Evolutionary conservation across 2,329 filamentous ascomycete genomes (phyloP).

Genomic region (Zalaria sp.): DNA sequence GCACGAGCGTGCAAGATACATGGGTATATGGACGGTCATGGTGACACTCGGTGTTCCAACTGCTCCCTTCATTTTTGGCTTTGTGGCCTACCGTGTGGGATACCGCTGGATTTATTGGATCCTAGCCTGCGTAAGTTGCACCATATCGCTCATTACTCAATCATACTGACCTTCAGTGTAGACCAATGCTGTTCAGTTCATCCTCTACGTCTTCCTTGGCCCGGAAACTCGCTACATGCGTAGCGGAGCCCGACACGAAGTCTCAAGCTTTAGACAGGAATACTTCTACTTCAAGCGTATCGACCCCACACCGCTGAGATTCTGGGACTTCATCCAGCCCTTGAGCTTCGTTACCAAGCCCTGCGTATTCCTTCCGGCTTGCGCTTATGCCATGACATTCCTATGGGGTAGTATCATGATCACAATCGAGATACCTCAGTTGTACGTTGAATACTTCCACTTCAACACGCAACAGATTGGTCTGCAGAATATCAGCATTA

Average conservation of each 20-base stretch:
- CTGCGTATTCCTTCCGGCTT: conserved; percentile 34
- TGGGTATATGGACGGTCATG: conserved; percentile 42
- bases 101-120: conserved; percentile 47
- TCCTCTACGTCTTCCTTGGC: conserved; percentile 39
- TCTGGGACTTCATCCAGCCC: conserved; percentile 36
- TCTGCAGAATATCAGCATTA: conserved; percentile 40
- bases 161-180: conserved; percentile 10
- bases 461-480: conserved; percentile 43
- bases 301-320: conserved; percentile 33
- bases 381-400: conserved; percentile 42
- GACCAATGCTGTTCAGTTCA: conserved; percentile 40
- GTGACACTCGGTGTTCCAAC: conserved; percentile 33
- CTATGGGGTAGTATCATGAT: conserved; percentile 37
- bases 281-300: conserved; percentile 30
- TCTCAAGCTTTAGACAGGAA: conserved; percentile 26
- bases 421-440: conserved; percentile 43
- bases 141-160: neutral
- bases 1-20: conserved; percentile 36
- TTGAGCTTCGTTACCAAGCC: conserved; percentile 29
- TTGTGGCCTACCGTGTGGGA: conserved; percentile 33
- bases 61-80: conserved; percentile 24
- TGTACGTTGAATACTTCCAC: conserved; percentile 39
- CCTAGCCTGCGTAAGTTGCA: conserved; percentile 33
- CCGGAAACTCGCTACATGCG: conserved; percentile 40
- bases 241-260: conserved; percentile 17